A percentile compares a stretch with the other conserved stretches of the same genome.
Conservation (phyloP, 768 basidiomycete species). For the Russula virescens region DNA sequence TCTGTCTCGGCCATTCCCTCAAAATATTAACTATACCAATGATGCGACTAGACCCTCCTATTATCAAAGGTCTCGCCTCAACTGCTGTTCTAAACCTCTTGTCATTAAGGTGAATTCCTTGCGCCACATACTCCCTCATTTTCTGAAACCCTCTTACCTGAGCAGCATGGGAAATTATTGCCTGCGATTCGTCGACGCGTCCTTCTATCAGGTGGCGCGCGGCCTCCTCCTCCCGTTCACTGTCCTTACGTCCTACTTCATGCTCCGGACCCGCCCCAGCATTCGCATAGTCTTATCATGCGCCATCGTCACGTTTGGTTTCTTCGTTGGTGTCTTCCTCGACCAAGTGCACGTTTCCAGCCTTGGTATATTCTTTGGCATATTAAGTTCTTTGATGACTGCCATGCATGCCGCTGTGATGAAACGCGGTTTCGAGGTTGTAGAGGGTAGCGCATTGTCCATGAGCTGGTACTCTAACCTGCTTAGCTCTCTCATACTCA, state of each 20-base stretch:
- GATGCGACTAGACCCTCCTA: conserved; percentile 49
- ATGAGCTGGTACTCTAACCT: conserved; percentile 93
- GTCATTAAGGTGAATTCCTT: conserved; percentile 59
- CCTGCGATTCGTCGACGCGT: conserved; percentile 90
- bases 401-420: conserved; percentile 91
- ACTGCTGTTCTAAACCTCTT: conserved; percentile 75
- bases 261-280: conserved; percentile 74
- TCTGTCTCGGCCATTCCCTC: conserved; percentile 54
- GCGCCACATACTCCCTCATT: conserved; percentile 4
- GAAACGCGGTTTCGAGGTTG: conserved; percentile 75
- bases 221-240: conserved; percentile 93
- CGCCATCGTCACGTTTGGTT: conserved; percentile 80
- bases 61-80: conserved; percentile 68
- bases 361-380: conserved; percentile 73
- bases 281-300: conserved; percentile 70
- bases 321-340: conserved; percentile 83
- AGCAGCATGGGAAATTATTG: conserved; percentile 83
- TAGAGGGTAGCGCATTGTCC: conserved; percentile 77
- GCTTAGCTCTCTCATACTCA: conserved; percentile 63
- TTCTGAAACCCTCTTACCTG: neutral
- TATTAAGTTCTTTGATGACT: conserved; percentile 79
- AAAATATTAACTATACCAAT: conserved; percentile 65
- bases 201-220: conserved; percentile 93
- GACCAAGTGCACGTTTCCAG: conserved; percentile 55
- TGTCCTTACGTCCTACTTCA: conserved; percentile 74